phyloP scores from a whole-genome alignment of 768 basidiomycete species.

The Pholiota molesta region DNA sequence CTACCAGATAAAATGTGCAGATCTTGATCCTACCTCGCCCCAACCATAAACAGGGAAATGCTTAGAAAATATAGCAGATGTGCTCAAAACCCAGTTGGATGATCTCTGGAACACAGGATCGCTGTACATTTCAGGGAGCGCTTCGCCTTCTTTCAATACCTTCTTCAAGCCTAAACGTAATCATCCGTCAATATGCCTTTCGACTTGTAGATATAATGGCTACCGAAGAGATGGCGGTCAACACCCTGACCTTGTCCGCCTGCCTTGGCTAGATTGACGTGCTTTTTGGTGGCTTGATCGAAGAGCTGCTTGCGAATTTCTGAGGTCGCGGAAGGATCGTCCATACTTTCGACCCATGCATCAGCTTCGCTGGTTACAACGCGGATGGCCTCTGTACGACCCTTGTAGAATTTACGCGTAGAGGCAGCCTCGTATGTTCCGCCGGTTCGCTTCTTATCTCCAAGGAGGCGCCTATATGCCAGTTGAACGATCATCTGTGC shows the following conservation, averaged over 20 bases:
- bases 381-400: conserved; percentile 92
- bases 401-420: conserved; percentile 86
- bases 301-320: conserved; percentile 58
- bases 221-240: conserved; percentile 88
- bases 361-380: conserved; percentile 79
- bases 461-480: conserved; percentile 76
- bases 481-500: conserved; percentile 91
- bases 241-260: conserved; percentile 75
- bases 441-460: conserved; percentile 56
- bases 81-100: conserved; percentile 87
- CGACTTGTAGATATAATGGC: conserved; percentile 15
- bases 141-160: conserved; percentile 61
- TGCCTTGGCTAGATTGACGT: conserved; percentile 64
- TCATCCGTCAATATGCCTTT: background rate
- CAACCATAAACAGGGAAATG: conserved; percentile 88
- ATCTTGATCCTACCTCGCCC: conserved; percentile 60
- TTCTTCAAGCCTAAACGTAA: conserved; percentile 65
- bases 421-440: conserved; percentile 95
- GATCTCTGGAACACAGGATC: conserved; percentile 77
- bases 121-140: conserved; percentile 67
- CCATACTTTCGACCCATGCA: conserved; percentile 78
- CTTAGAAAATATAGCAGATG: conserved; percentile 86
- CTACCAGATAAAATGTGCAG: background rate
- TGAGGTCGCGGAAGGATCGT: conserved; percentile 42
- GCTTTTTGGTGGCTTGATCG: conserved; percentile 61